phyloP scores from a whole-genome alignment of 306 rosid species.

The Glycyrrhiza uralensis region DNA sequence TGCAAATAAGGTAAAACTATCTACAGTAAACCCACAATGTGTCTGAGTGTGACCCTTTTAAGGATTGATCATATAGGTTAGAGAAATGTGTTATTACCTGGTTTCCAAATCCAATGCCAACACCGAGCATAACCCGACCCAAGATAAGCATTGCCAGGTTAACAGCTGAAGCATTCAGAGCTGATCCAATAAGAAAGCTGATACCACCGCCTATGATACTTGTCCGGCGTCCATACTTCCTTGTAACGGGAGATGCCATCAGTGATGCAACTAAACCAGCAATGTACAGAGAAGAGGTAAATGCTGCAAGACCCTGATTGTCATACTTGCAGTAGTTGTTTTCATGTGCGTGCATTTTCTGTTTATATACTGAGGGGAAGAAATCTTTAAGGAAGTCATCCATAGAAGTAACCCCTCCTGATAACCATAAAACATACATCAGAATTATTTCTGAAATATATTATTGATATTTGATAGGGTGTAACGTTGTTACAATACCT shows the following conservation, averaged over 20 bases:
- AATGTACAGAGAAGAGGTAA: slow-evolving; percentile 84
- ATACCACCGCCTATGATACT: slow-evolving; percentile 76
- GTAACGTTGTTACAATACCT: not conserved
- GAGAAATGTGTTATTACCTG: slow-evolving; percentile 50
- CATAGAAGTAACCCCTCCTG: slow-evolving; percentile 97
- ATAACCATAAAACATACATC: slow-evolving; percentile 18
- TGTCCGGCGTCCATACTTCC: slow-evolving; percentile 63
- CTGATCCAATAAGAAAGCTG: slow-evolving; percentile 67
- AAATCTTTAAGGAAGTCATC: slow-evolving; percentile 71
- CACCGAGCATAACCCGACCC: slow-evolving; percentile 89
- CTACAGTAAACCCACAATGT: too few relatives aligned
- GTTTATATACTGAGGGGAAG: slow-evolving; percentile 61
- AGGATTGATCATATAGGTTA: not conserved
- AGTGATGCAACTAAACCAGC: slow-evolving; percentile 82
- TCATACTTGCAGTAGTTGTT: slow-evolving; percentile 89
- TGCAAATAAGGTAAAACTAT: too few relatives aligned
- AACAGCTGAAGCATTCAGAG: slow-evolving; percentile 62
- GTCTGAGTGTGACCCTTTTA: too few relatives aligned
- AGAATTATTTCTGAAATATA: not conserved
- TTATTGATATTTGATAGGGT: not conserved
- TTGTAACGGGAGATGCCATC: slow-evolving; percentile 75
- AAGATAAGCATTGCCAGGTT: slow-evolving; percentile 69
- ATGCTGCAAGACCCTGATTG: slow-evolving; percentile 82
- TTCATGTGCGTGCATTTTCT: slow-evolving; percentile 67
- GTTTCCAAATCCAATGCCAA: slow-evolving; percentile 94